These are phyloP conservation scores for Aristolochia contorta DNA, from an alignment of 164 flowering plant species.

Conservation along the genomic window DNA sequence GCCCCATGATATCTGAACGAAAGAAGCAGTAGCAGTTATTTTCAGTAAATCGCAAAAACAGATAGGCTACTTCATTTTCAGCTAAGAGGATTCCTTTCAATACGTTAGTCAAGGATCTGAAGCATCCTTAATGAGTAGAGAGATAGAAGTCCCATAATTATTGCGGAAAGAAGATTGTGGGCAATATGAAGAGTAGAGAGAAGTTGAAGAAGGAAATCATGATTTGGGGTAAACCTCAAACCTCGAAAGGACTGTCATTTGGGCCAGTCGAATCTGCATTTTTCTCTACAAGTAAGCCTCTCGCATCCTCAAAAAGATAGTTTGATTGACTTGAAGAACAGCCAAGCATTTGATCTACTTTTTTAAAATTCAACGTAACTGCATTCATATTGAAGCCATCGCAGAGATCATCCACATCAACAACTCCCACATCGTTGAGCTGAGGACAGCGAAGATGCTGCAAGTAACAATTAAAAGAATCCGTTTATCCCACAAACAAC, in stretches of 20 bases:
- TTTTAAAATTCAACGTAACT: constrained; percentile 27
- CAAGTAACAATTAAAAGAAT: neutral
- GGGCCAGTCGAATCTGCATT: constrained; percentile 31
- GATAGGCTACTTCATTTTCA: neutral
- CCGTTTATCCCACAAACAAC: neutral
- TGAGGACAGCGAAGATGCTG: constrained; percentile 17
- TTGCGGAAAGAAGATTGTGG: too few relatives aligned
- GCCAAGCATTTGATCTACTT: constrained; percentile 29
- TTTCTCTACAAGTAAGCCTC: constrained; percentile 36
- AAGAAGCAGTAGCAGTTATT: neutral
- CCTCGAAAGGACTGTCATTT: constrained; percentile 28
- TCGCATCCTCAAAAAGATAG: constrained; percentile 23
- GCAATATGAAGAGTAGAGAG: neutral
- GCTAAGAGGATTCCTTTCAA: too few relatives aligned
- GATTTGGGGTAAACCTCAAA: constrained; percentile 34
- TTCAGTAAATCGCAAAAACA: neutral
- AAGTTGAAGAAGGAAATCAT: neutral
- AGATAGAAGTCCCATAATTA: too few relatives aligned
- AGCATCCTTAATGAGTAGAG: too few relatives aligned
- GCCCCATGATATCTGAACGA: constrained; percentile 26
- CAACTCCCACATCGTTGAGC: constrained; percentile 25
- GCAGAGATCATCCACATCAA: constrained; percentile 26
- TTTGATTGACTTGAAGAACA: constrained; percentile 21
- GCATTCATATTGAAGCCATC: constrained; percentile 34
- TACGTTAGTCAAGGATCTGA: too few relatives aligned